phyloP scores from a whole-genome alignment of 352 stramenopile genomes.

The Globisporangium spinosum region DNA sequence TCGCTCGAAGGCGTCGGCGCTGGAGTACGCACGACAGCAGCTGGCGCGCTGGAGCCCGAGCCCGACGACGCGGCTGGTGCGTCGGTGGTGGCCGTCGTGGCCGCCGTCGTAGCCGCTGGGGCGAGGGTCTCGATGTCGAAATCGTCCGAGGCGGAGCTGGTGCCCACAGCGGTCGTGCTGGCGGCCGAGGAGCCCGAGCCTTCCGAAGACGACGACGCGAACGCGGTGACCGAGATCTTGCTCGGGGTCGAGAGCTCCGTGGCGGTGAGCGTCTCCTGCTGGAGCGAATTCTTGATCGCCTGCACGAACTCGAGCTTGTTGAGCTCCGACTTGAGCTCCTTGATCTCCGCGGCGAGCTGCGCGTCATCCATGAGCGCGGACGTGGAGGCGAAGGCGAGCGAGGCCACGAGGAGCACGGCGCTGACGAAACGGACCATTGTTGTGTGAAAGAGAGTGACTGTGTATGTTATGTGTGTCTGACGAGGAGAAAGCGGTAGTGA shows the following conservation, averaged over 20 bases:
- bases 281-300: neutral
- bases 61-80: neutral
- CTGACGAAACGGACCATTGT: constrained; percentile 13
- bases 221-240: constrained; percentile 12
- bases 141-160: constrained; percentile 8
- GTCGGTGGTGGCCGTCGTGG: neutral
- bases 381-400: constrained; percentile 12
- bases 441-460: neutral
- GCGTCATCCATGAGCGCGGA: neutral
- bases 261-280: neutral
- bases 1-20: constrained; percentile 8
- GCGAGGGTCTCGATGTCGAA: neutral
- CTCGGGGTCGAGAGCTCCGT: constrained; percentile 3
- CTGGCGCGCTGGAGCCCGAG: neutral
- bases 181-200: constrained; percentile 7
- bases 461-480: neutral
- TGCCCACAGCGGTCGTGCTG: neutral
- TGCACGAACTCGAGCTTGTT: constrained; percentile 12
- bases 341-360: constrained; percentile 7
- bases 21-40: neutral
- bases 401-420: constrained; percentile 1
- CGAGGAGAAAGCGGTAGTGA: constrained; percentile 3
- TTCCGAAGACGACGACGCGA: constrained; percentile 4
- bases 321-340: constrained; percentile 5
- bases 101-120: constrained; percentile 1